Percentiles rank a stretch among this genome's conserved stretches.
Conservation (phyloP, 805 yeast genomes). For the Yamadazyma ubonensis region DNA sequence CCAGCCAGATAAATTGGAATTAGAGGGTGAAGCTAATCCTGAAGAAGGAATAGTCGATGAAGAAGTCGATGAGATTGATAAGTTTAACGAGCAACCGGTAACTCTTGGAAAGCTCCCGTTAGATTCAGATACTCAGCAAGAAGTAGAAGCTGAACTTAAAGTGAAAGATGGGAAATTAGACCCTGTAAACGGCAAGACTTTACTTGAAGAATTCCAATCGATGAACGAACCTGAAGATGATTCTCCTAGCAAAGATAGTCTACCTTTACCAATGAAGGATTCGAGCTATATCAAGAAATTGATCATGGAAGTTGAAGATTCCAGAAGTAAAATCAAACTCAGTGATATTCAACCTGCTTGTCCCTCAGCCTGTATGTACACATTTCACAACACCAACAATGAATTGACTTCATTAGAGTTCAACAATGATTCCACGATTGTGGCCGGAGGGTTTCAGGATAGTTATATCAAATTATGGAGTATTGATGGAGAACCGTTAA, state of each 20-base stretch:
- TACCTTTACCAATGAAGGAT: constrained; percentile 86
- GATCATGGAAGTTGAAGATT: constrained; percentile 75
- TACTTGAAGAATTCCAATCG: constrained; percentile 40
- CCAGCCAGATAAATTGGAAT: constrained; percentile 40
- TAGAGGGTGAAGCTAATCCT: constrained; percentile 49
- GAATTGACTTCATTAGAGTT: constrained; percentile 85
- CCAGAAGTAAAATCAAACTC: constrained; percentile 69
- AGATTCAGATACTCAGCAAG: constrained; percentile 81
- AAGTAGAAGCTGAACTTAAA: constrained; percentile 79
- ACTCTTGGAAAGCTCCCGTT: constrained; percentile 81
- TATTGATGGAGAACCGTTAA: constrained; percentile 83
- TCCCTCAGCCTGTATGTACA: constrained; percentile 97
- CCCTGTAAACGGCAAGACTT: constrained; percentile 35
- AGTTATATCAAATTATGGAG: constrained; percentile 90
- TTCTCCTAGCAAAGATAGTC: constrained; percentile 68
- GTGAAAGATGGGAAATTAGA: constrained; percentile 53
- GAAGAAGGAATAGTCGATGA: constrained; percentile 51
- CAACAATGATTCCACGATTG: constrained; percentile 80
- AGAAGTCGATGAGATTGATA: constrained; percentile 49
- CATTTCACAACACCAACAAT: constrained; percentile 91
- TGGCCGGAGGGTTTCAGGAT: constrained; percentile 95
- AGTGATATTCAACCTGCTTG: constrained; percentile 67
- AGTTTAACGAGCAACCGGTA: constrained; percentile 69
- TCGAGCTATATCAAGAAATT: constrained; percentile 77
- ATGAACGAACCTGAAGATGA: constrained; percentile 55